A percentile compares a stretch with the other conserved stretches of the same genome.
Conservation (phyloP, 2,329 filamentous ascomycete species). For the Colletotrichum sp. region DNA sequence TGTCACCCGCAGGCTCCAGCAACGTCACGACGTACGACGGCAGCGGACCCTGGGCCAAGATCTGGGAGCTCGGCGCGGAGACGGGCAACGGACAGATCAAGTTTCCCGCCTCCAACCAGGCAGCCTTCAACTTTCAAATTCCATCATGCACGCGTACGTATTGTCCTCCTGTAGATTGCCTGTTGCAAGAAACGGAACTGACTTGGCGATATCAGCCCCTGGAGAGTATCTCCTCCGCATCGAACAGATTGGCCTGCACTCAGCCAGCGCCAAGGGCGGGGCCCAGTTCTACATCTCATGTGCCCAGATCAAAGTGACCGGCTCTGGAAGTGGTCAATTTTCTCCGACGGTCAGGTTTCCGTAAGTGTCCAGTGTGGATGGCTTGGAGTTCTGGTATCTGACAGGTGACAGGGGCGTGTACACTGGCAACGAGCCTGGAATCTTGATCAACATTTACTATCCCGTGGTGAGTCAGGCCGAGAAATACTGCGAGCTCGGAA, state of each 20-base stretch:
- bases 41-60: slow-evolving; percentile 16
- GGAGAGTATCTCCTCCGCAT: slow-evolving; percentile 39
- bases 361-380: not conserved
- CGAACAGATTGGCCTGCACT: slow-evolving; percentile 41
- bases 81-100: slow-evolving; percentile 16
- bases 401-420: not conserved
- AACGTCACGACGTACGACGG: slow-evolving; percentile 14
- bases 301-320: slow-evolving; percentile 34
- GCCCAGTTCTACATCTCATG: slow-evolving; percentile 44
- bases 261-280: slow-evolving; percentile 32
- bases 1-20: slow-evolving; percentile 6
- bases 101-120: slow-evolving; percentile 14
- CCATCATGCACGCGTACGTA: slow-evolving; percentile 18
- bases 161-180: not conserved
- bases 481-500: no score
- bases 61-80: slow-evolving; percentile 13
- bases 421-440: slow-evolving; percentile 15
- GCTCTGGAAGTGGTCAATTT: slow-evolving; percentile 5
- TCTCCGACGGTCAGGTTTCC: slow-evolving; percentile 17
- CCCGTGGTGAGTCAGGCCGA: slow-evolving; percentile 6
- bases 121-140: slow-evolving; percentile 16
- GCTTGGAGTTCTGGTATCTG: not conserved
- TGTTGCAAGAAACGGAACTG: not conserved
- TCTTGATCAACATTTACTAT: slow-evolving; percentile 21
- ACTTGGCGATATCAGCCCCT: not conserved